Base-by-base conservation (phyloP, 2,329 filamentous ascomycete species). In the Cordyceps cicadae region DNA sequence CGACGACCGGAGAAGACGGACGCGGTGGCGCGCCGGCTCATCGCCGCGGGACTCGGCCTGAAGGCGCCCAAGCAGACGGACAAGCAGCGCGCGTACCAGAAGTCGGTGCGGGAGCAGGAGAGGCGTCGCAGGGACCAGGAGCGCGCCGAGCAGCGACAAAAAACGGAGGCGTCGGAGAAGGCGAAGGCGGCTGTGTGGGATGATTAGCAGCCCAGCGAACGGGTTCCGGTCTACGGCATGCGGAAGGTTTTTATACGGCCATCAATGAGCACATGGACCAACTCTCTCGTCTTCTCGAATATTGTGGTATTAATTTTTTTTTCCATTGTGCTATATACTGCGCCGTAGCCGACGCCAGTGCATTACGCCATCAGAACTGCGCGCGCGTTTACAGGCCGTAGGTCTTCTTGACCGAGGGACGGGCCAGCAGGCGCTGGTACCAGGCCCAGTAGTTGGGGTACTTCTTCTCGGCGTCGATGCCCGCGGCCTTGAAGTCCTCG, bases 121-220 rank as follows among this genome's bases (percentile, higher is more conserved):
- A 86, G 85, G 68, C 92, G 86, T 77, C 83, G 84, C 67, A 78
- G 86, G 62, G 89, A 92, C 62, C 82, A 85, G 67, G 90, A 92
- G 72, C 86, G 80, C 69, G 85, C 85, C 61, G 83, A 84, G 61
- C 84, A 86, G 72, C 82, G 76, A 66, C 75, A 77, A 65, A 80
- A 77, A 67, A 81, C 82, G 64, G 84, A 84, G 68, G 83, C 87
- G 68, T 84, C 85, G 39, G 88, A 93, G 70, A 84, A 81, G 72
- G 87, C 88, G n/a, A 95, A 88, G 79, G 82, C 82, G 63, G 87
- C 89, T n/a, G 80, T 96, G 29, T 97, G 94, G 94, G 87, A 94
- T 62, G 89, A 87, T 69, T 88, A 70, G 75, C 54, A 5, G 43
- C 24, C 45, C 14, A 15, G 17, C 26, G 49, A 12, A 14, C 60